Evolutionary conservation across 2,329 filamentous ascomycete genomes (phyloP).

Genomic region (Didymella segeticola): DNA sequence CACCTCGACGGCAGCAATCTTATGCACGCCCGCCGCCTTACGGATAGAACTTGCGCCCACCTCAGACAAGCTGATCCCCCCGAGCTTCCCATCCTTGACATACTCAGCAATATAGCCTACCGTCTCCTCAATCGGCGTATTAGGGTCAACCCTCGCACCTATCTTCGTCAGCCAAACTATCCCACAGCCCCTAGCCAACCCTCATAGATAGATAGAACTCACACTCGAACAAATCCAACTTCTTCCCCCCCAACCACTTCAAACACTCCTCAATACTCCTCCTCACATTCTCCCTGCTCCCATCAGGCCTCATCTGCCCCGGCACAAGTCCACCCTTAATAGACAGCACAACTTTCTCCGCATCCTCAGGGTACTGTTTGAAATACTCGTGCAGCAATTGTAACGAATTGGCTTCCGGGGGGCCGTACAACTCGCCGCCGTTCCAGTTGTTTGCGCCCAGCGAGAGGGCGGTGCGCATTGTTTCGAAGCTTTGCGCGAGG

Average conservation of each 20-base stretch:
- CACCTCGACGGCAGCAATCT: constrained; percentile 65
- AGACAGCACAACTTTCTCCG: constrained; percentile 57
- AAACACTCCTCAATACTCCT: constrained; percentile 57
- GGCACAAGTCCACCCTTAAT: constrained; percentile 57
- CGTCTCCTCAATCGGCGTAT: constrained; percentile 54
- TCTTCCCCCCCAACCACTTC: constrained; percentile 54
- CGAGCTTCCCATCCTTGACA: constrained; percentile 52
- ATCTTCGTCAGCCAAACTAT: background rate
- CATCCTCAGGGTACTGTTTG: constrained; percentile 58
- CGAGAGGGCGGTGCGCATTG: constrained; percentile 54
- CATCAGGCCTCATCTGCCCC: constrained; percentile 48
- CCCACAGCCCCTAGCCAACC: too few relatives aligned
- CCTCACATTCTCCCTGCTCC: constrained; percentile 50
- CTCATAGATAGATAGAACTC: background rate
- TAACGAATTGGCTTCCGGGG: constrained; percentile 55
- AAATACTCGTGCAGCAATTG: constrained; percentile 60
- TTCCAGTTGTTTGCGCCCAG: constrained; percentile 58
- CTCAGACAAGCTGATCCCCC: constrained; percentile 56
- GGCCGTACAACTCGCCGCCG: constrained; percentile 58
- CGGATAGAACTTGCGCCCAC: constrained; percentile 55
- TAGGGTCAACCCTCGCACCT: constrained; percentile 52
- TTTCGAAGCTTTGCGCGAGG: constrained; percentile 49
- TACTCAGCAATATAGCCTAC: constrained; percentile 51
- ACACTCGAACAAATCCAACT: constrained; percentile 58
- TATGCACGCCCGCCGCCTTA: constrained; percentile 60